Evolutionary conservation across 192 early-diverging fungal species (phyloP), one percentile per base, ranked within the genome.

Genomic region (Gaertneriomyces semiglobifer): DNA sequence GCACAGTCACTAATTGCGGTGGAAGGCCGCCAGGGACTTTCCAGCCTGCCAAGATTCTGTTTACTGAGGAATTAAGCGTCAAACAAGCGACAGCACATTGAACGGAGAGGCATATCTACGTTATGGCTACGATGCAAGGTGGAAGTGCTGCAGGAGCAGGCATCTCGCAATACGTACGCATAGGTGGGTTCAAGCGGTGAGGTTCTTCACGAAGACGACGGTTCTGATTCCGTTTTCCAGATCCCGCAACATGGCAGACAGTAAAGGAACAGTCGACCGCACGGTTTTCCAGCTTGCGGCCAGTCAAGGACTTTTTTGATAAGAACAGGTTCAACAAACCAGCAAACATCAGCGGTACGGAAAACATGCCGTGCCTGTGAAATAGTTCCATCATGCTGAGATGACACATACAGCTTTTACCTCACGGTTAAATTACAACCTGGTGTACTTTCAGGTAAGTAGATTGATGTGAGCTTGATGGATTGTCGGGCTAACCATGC

Each of bases 281-380:
- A 16, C 53, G 72, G 5, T 25, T 73, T 19, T 39, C 72, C 19
- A 40, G 62, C 6, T 69, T 79, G 7, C 72, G 73, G 39, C 77
- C 77, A 2, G 52, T 71, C 64, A 33, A 38, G 7, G 77, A 73
- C 40, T 79, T 75, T 58, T 75, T 79, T 45, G 77, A 78, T 53
- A 52, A 63, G 11, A 67, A 41, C 58, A 66, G 77, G 45, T 68
- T 76, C 59, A 64, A 66, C 40, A 47, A 55, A 8, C 73, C 74
- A 16, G 46, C 51, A 7, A 74, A 42, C 33, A 18, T 64, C 16
- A 50, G 39, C 14, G 71, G 60, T 62, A 40, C 7, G 25, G 68
- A 7, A 41, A 16, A 18, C 9, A 33, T 25, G 5, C 7, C 39
- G 8, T 12, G 18, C 53, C 3, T 39, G 1, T 33, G n/a, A 7